Evolutionary conservation across 495 filamentous ascomycete species (phyloP).

Genomic region (Pyrenula aspistea): DNA sequence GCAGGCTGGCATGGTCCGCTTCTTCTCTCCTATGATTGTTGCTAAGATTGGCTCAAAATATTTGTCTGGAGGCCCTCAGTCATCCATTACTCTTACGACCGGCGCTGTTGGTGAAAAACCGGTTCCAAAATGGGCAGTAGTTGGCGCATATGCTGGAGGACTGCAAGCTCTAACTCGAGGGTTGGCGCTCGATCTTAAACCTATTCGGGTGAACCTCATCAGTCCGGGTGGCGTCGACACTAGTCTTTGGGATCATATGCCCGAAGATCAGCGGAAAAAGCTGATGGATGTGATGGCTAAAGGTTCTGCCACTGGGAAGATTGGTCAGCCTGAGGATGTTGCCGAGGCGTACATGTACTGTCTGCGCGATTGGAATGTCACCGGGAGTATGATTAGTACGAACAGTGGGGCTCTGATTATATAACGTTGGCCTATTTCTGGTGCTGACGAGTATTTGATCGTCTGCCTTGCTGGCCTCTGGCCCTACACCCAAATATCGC

Average conservation of each 20-base stretch:
- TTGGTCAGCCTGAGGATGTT: slow-evolving; percentile 44
- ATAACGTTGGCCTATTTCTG: no score
- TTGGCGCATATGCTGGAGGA: slow-evolving; percentile 33
- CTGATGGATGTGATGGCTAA: slow-evolving; percentile 15
- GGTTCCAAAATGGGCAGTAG: slow-evolving; percentile 30
- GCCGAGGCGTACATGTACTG: slow-evolving; percentile 56
- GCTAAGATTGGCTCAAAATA: slow-evolving; percentile 37
- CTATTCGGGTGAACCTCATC: slow-evolving; percentile 52
- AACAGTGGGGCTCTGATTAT: slow-evolving; percentile 14
- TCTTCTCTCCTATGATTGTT: slow-evolving; percentile 36
- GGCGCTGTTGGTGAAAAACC: slow-evolving; percentile 37
- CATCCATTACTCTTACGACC: slow-evolving; percentile 41
- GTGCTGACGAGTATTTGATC: no score
- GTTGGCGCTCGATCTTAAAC: slow-evolving; percentile 48
- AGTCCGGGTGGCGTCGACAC: slow-evolving; percentile 45
- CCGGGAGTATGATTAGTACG: slow-evolving; percentile 28
- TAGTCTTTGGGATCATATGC: slow-evolving; percentile 24
- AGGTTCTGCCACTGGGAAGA: slow-evolving; percentile 26
- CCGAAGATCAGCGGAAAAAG: slow-evolving; percentile 11
- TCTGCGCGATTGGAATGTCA: slow-evolving; percentile 46
- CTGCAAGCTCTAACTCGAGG: slow-evolving; percentile 32
- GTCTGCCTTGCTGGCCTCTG: no score
- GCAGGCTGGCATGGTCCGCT: slow-evolving; percentile 26
- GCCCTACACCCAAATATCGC: no score
- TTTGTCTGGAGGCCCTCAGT: slow-evolving; percentile 24